These are phyloP conservation scores for Emericellopsis cladophorae DNA, from an alignment of 2,329 filamentous ascomycete genomes.

Conservation along the genomic window DNA sequence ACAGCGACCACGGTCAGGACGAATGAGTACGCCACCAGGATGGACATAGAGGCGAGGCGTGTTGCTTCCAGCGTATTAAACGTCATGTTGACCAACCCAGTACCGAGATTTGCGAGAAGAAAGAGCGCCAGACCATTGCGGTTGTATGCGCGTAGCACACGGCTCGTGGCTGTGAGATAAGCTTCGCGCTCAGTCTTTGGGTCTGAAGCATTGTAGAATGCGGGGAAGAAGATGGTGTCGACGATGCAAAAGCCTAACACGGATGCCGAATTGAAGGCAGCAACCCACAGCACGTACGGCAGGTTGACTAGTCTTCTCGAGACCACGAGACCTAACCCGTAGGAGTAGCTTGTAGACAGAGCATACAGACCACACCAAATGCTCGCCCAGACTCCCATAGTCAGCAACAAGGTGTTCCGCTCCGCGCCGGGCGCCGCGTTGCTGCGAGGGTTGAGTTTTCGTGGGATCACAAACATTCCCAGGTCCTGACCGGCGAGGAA, in stretches of 20 bases:
- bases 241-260: constrained; percentile 65
- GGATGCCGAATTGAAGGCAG: constrained; percentile 82
- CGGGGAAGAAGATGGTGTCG: constrained; percentile 68
- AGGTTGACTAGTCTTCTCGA: constrained; percentile 87
- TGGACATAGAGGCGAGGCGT: constrained; percentile 52
- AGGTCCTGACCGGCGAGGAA: constrained; percentile 81
- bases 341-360: constrained; percentile 52
- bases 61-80: constrained; percentile 67
- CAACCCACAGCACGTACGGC: constrained; percentile 85
- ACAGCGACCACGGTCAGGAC: constrained; percentile 57
- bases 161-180: constrained; percentile 61
- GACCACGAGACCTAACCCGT: constrained; percentile 62
- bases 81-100: constrained; percentile 79
- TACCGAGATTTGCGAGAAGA: constrained; percentile 76
- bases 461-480: constrained; percentile 67
- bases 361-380: constrained; percentile 62
- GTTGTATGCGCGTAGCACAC: constrained; percentile 73
- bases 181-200: constrained; percentile 47
- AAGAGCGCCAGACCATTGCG: constrained; percentile 80
- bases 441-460: constrained; percentile 31
- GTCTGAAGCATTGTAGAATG: constrained; percentile 46
- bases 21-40: constrained; percentile 62
- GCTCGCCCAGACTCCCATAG: constrained; percentile 49
- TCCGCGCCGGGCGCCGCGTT: constrained; percentile 29
- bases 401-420: constrained; percentile 46